phyloP scores from a whole-genome alignment of 768 basidiomycete genomes.

The Boletellus sp. region DNA sequence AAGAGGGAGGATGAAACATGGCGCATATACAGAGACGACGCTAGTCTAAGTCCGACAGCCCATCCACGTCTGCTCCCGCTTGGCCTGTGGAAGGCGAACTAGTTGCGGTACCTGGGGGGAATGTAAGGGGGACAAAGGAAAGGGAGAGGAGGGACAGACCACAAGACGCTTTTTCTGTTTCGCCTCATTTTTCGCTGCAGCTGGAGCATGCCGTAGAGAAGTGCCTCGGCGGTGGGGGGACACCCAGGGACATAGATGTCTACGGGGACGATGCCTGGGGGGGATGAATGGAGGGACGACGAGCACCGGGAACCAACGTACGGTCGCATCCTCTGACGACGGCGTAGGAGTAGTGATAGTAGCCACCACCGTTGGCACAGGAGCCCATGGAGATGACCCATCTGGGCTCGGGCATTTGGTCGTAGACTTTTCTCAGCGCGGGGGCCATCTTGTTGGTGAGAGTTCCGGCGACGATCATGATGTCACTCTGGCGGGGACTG shows the following conservation, averaged over 20 bases:
- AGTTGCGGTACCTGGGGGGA: slow-evolving; percentile 27
- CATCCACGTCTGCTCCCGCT: slow-evolving; percentile 3
- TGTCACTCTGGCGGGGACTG: slow-evolving; percentile 94
- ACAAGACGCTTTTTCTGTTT: slow-evolving; percentile 80
- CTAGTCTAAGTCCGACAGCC: slow-evolving; percentile 23
- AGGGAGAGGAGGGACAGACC: slow-evolving; percentile 44
- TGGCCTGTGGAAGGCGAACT: neutral
- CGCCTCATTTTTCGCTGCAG: slow-evolving; percentile 94
- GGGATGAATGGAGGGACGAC: slow-evolving; percentile 8
- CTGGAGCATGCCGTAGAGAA: slow-evolving; percentile 95
- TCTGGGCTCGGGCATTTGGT: slow-evolving; percentile 99
- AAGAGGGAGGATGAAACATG: slow-evolving; percentile 5
- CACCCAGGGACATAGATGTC: slow-evolving; percentile 98
- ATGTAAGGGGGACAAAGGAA: neutral
- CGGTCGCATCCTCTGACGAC: slow-evolving; percentile 98
- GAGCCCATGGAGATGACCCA: slow-evolving; percentile 99
- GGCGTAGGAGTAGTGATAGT: slow-evolving; percentile 98
- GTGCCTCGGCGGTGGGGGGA: slow-evolving; percentile 92
- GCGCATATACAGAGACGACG: slow-evolving; percentile 18
- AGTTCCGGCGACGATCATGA: slow-evolving; percentile 99
- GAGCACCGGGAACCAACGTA: slow-evolving; percentile 35
- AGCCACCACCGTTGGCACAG: slow-evolving; percentile 96
- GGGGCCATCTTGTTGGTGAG: slow-evolving; percentile 99
- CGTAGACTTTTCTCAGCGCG: slow-evolving; percentile 92
- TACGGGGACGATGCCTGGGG: slow-evolving; percentile 88